phyloP scores from a whole-genome alignment of 805 yeast species.

The Suhomyces vadensis region DNA sequence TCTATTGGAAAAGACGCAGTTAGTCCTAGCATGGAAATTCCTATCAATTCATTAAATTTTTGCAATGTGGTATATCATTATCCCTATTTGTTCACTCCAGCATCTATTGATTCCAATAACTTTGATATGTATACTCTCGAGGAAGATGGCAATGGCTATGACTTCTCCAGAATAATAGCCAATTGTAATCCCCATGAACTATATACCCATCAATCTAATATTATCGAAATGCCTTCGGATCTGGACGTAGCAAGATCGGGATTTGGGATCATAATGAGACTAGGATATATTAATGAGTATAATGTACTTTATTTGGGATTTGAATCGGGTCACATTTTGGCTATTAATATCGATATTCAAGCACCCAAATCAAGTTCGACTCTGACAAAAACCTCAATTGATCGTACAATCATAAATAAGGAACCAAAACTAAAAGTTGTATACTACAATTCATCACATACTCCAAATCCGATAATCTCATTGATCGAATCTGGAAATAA shows the following conservation, averaged over 20 bases:
- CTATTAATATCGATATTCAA: slow-evolving; percentile 20
- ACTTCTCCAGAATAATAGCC: slow-evolving; percentile 9
- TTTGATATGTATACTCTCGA: slow-evolving; percentile 55
- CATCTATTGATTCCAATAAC: slow-evolving; percentile 60
- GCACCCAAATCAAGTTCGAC: not conserved
- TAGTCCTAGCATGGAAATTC: slow-evolving; percentile 47
- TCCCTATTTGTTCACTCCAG: slow-evolving; percentile 54
- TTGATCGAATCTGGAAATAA: slow-evolving; percentile 28
- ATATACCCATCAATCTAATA: slow-evolving; percentile 22
- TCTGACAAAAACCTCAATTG: not conserved
- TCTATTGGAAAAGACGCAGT: slow-evolving; percentile 11
- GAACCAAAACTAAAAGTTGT: slow-evolving; percentile 22
- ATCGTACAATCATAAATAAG: slow-evolving; percentile 24
- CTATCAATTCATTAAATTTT: slow-evolving; percentile 74
- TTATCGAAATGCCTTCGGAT: not conserved
- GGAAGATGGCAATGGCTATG: slow-evolving; percentile 10
- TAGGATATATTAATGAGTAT: slow-evolving; percentile 37
- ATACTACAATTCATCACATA: slow-evolving; percentile 34
- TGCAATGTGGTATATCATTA: slow-evolving; percentile 54
- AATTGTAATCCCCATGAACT: slow-evolving; percentile 27
- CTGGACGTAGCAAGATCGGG: slow-evolving; percentile 28
- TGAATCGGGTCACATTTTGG: slow-evolving; percentile 65
- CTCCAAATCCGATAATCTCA: slow-evolving; percentile 58
- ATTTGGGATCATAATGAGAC: slow-evolving; percentile 69
- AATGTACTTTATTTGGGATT: slow-evolving; percentile 55